A percentile compares a stretch with the other conserved stretches of the same genome.
phyloP scores from a whole-genome alignment of 2,329 filamentous ascomycete genomes.

The Pseudogymnoascus sp. region DNA sequence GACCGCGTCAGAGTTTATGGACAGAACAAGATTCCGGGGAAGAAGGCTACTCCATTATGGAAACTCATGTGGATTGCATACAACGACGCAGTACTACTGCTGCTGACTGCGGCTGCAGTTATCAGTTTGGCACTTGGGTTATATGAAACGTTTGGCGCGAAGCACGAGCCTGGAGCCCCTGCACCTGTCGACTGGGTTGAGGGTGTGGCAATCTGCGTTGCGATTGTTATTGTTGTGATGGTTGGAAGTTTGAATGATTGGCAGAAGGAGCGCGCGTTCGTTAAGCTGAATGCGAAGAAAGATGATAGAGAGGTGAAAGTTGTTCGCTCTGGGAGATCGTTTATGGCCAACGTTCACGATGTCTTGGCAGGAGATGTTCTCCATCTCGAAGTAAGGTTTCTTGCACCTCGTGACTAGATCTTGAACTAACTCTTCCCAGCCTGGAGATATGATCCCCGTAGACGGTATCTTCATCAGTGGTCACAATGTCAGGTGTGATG shows the following conservation, averaged over 20 bases:
- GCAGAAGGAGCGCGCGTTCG: constrained; percentile 74
- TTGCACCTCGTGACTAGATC: constrained; percentile 49
- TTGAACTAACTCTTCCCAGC: constrained; percentile 28
- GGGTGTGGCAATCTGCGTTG: constrained; percentile 65
- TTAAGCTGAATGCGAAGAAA: constrained; percentile 73
- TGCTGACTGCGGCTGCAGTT: constrained; percentile 57
- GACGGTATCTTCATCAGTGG: constrained; percentile 62
- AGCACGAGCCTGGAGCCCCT: constrained; percentile 32
- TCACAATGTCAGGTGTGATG: constrained; percentile 60
- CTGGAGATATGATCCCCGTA: constrained; percentile 63
- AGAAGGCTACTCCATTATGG: constrained; percentile 55
- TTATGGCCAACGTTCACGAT: constrained; percentile 62
- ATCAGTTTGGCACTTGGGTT: constrained; percentile 65
- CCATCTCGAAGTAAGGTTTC: constrained; percentile 52
- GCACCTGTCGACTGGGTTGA: constrained; percentile 65
- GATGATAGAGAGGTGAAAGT: constrained; percentile 67
- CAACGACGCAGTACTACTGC: constrained; percentile 67
- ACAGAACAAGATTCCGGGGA: constrained; percentile 53
- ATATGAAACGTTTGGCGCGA: constrained; percentile 54
- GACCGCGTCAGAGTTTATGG: constrained; percentile 54
- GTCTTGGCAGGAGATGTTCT: constrained; percentile 67
- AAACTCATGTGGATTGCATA: constrained; percentile 66
- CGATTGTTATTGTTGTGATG: constrained; percentile 64
- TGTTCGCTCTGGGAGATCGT: constrained; percentile 61
- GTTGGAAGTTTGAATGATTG: constrained; percentile 71